Conservation (phyloP, 2,329 filamentous ascomycete genomes). For the Eutypa lata region DNA sequence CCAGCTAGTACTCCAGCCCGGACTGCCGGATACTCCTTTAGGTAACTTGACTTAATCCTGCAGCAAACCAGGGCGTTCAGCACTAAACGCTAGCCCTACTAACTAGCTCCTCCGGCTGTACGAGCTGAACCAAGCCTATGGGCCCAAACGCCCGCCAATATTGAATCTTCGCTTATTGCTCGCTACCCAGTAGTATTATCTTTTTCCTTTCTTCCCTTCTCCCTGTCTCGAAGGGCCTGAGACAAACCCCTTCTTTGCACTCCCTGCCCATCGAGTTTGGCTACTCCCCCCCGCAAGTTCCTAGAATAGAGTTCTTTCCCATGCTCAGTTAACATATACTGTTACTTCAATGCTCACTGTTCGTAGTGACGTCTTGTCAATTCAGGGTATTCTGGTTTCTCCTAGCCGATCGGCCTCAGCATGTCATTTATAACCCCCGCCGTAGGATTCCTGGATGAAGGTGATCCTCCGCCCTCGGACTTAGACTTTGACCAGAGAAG, state of each 20-base stretch:
- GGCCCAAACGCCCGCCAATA: background rate
- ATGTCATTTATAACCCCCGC: background rate
- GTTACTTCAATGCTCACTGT: background rate
- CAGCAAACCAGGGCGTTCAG: background rate
- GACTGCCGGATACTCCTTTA: background rate
- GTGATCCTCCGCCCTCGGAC: background rate
- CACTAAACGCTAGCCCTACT: background rate
- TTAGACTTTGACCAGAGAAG: slow-evolving; percentile 1
- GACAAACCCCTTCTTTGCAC: background rate
- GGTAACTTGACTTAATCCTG: background rate
- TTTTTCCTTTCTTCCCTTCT: background rate
- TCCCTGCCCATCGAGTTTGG: background rate
- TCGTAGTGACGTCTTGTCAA: background rate
- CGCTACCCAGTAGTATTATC: background rate
- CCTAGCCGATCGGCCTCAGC: background rate
- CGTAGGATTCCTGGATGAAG: background rate
- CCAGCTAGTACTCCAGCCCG: background rate
- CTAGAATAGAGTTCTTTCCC: background rate
- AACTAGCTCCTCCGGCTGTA: background rate
- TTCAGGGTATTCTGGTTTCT: background rate
- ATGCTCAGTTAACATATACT: background rate
- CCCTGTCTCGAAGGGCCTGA: too few species aligned
- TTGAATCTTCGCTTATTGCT: background rate
- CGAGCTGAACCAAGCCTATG: background rate
- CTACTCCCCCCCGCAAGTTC: background rate